Base-by-base conservation (phyloP, 2,329 filamentous ascomycete species). In the Epichloe elymi region DNA sequence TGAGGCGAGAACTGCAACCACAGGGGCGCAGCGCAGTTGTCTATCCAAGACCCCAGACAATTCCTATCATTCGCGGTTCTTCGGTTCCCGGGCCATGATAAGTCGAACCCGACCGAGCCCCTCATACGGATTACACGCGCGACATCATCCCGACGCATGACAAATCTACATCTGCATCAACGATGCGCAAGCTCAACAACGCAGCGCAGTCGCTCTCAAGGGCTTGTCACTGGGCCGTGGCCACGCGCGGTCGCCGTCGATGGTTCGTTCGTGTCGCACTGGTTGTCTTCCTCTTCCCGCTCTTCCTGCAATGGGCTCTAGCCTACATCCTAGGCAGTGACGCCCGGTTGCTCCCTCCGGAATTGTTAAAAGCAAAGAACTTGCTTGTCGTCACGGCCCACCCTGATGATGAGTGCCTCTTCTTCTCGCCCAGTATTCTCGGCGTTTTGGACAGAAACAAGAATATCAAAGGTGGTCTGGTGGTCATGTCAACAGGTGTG, bases 371-470 rank as follows among this genome's bases (percentile, higher is more conserved):
- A 46, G 62, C 66, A 14, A 63, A 61, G 40, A 69, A 63, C 54
- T 54, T 70, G 4, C 53, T 70, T 23, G 58, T 70, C 35, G 65
- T 70, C 12, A 70, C 67, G 12, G 67, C 68, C 2, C 66, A 68
- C 40, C 63, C 63, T 14, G 67, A 67, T 36, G 66, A 69, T 7
- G 74, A 74, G 55, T 66, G 63, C 30, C 59, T 65, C 5, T 66
- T 65, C 51, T 65, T 65, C 42, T 52, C 63, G 4, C 63, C 63
- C 3, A 62, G 57, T 50, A 63, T 65, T 6, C 46, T 66, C 36
- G 63, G 62, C 30, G 55, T 65, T 8, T 54, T 65, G 44, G 61
- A 61, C 41, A 50, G 61, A n/a, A 62, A 63, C 46, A 59, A 45
- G 42, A 46, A 49, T 1, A 54, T 59, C 10, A 59, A 53, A 10